Conservation (phyloP, 2,329 filamentous ascomycete genomes). For the Ceratocystis ficicola region DNA sequence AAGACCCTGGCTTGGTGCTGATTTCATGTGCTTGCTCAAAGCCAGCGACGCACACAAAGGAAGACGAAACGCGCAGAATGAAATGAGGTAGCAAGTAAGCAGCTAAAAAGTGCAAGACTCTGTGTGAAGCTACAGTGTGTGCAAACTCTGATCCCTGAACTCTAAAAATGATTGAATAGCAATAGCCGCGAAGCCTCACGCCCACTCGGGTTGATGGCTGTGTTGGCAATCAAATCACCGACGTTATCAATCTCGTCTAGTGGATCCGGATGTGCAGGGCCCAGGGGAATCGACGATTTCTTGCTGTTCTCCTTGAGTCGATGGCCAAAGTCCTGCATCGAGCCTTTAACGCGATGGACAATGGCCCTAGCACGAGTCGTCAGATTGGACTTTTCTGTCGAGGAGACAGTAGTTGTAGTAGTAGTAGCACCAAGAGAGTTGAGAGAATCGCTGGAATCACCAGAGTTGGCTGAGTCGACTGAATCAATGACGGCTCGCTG, state of each 20-base stretch:
- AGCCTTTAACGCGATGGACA: not conserved
- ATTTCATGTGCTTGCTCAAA: no score
- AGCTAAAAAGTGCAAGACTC: not conserved
- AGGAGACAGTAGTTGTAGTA: not conserved
- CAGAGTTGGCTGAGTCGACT: not conserved
- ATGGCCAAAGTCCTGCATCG: not conserved
- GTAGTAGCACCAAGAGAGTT: not conserved
- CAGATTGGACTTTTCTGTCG: not conserved
- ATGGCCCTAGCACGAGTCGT: not conserved
- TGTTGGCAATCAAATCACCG: not conserved
- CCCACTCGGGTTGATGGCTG: not conserved
- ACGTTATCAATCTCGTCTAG: not conserved
- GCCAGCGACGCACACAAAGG: no score
- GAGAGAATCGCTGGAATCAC: not conserved
- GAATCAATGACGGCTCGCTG: not conserved
- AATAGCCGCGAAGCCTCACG: not conserved
- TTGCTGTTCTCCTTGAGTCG: constrained; percentile 1
- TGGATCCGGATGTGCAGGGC: not conserved
- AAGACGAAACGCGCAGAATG: no score
- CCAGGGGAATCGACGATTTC: not conserved
- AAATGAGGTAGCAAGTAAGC: no score
- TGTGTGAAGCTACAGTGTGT: not conserved
- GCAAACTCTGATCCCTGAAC: no score
- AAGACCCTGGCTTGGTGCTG: no score
- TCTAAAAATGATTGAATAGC: not conserved